Percentiles rank a stretch among this genome's conserved stretches.
phyloP scores from a whole-genome alignment of 192 early-diverging fungal genomes.

The Dimargaris cristalligena region DNA sequence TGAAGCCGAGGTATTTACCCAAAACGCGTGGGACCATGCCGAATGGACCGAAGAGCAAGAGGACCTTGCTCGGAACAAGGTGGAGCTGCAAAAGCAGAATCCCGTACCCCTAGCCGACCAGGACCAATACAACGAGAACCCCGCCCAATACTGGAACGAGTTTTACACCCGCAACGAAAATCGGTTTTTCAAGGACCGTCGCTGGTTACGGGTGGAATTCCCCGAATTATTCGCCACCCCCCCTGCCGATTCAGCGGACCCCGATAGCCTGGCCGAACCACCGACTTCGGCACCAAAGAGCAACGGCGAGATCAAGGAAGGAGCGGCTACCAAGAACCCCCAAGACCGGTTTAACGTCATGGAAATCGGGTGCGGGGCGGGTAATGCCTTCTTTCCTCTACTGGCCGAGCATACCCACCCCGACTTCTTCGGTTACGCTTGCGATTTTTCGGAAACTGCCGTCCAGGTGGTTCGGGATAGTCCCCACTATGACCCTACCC shows the following conservation, averaged over 20 bases:
- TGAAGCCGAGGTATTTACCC: slow-evolving; percentile 61
- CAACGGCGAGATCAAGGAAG: background rate
- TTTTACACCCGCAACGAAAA: slow-evolving; percentile 68
- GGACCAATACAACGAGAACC: slow-evolving; percentile 34
- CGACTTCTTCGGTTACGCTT: slow-evolving; percentile 52
- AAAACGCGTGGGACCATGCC: slow-evolving; percentile 97
- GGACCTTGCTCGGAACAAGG: slow-evolving; percentile 50
- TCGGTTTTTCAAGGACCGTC: slow-evolving; percentile 91
- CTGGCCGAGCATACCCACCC: slow-evolving; percentile 36
- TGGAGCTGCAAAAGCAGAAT: slow-evolving; percentile 50
- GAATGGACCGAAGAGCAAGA: slow-evolving; percentile 78
- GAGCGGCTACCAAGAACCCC: background rate
- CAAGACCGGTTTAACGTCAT: slow-evolving; percentile 31
- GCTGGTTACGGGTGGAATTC: slow-evolving; percentile 90
- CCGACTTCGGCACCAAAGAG: background rate
- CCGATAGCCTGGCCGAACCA: background rate
- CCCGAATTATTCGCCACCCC: slow-evolving; percentile 50
- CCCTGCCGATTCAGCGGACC: slow-evolving; percentile 17
- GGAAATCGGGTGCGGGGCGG: slow-evolving; percentile 73
- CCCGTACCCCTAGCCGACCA: slow-evolving; percentile 33
- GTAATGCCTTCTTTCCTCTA: slow-evolving; percentile 61
- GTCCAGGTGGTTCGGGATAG: slow-evolving; percentile 56
- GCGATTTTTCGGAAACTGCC: slow-evolving; percentile 54
- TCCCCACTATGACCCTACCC: slow-evolving; percentile 31
- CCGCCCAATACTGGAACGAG: slow-evolving; percentile 47